A percentile compares a stretch with the other conserved stretches of the same genome.
These are phyloP conservation scores for Sporobolomyces pararoseus DNA, from an alignment of 768 basidiomycete genomes.

Conservation along the genomic window DNA sequence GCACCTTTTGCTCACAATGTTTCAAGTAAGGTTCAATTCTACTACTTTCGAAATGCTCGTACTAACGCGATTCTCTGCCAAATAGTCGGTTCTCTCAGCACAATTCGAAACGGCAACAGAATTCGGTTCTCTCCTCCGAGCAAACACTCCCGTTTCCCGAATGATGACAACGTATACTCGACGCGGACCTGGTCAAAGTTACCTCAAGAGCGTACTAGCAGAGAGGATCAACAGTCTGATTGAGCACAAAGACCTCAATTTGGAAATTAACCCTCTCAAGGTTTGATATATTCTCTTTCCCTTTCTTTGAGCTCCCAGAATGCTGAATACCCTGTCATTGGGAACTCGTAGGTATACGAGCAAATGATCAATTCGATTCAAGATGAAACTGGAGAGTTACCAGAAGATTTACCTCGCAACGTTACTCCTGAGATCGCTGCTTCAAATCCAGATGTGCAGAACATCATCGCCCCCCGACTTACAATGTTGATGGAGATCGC, in stretches of 20 bases:
- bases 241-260: constrained; percentile 97
- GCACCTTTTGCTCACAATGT: constrained; percentile 97
- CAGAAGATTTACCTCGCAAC: constrained; percentile 83
- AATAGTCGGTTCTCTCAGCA: constrained; percentile 94
- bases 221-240: constrained; percentile 98
- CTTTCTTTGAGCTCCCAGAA: neutral
- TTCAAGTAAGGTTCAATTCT: constrained; percentile 54
- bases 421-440: constrained; percentile 92
- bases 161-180: constrained; percentile 99
- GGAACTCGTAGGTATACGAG: constrained; percentile 84
- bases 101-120: constrained; percentile 99
- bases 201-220: constrained; percentile 93
- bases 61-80: too few relatives aligned
- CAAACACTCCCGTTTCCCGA: constrained; percentile 96
- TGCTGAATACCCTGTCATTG: neutral
- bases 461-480: constrained; percentile 91
- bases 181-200: constrained; percentile 95
- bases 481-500: constrained; percentile 99
- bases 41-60: too few relatives aligned
- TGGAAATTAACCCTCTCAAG: constrained; percentile 99
- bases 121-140: constrained; percentile 95
- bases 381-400: constrained; percentile 89
- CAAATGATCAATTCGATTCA: constrained; percentile 99
- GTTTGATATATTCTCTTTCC: constrained; percentile 52
- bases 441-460: constrained; percentile 90